Percentiles rank a stretch among this genome's conserved stretches.
These are phyloP conservation scores for Diaporthe destruens DNA, from an alignment of 2,329 filamentous ascomycete species.

Conservation along the genomic window DNA sequence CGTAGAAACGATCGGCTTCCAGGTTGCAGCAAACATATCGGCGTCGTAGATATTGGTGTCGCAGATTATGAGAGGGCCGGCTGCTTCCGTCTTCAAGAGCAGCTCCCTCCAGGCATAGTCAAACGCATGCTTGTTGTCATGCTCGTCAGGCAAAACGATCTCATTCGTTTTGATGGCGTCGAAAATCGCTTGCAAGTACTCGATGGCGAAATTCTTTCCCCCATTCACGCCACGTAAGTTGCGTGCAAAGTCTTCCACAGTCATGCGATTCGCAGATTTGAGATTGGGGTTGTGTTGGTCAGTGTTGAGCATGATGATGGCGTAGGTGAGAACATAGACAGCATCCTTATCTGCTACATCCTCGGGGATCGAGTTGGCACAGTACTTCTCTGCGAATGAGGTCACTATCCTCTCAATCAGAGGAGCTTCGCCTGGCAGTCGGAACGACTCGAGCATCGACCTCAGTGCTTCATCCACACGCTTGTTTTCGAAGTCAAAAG, in stretches of 20 bases:
- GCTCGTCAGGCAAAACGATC: slow-evolving; percentile 96
- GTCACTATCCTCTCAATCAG: slow-evolving; percentile 94
- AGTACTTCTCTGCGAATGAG: slow-evolving; percentile 88
- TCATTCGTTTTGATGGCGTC: slow-evolving; percentile 93
- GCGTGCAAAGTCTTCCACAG: slow-evolving; percentile 81
- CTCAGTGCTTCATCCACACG: slow-evolving; percentile 91
- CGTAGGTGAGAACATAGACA: slow-evolving; percentile 91
- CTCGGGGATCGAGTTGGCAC: slow-evolving; percentile 74
- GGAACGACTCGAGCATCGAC: slow-evolving; percentile 89
- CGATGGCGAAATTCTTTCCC: slow-evolving; percentile 83
- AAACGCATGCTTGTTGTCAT: slow-evolving; percentile 96
- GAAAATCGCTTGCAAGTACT: slow-evolving; percentile 88
- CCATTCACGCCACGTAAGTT: slow-evolving; percentile 94
- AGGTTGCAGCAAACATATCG: slow-evolving; percentile 97
- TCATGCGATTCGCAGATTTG: slow-evolving; percentile 84
- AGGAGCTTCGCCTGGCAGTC: slow-evolving; percentile 90
- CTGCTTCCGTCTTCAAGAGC: slow-evolving; percentile 83
- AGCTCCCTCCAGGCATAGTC: slow-evolving; percentile 98
- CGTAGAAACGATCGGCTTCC: slow-evolving; percentile 94
- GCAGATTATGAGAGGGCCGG: slow-evolving; percentile 81
- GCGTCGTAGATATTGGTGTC: slow-evolving; percentile 96
- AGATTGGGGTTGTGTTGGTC: slow-evolving; percentile 97
- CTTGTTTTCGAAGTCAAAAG: slow-evolving; percentile 90
- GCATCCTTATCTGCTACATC: slow-evolving; percentile 88
- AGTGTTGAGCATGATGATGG: slow-evolving; percentile 97